Evolutionary conservation across 192 early-diverging fungal genomes (phyloP), one percentile per base, ranked within the genome.

Genomic region (Neocallimastix lanati): DNA sequence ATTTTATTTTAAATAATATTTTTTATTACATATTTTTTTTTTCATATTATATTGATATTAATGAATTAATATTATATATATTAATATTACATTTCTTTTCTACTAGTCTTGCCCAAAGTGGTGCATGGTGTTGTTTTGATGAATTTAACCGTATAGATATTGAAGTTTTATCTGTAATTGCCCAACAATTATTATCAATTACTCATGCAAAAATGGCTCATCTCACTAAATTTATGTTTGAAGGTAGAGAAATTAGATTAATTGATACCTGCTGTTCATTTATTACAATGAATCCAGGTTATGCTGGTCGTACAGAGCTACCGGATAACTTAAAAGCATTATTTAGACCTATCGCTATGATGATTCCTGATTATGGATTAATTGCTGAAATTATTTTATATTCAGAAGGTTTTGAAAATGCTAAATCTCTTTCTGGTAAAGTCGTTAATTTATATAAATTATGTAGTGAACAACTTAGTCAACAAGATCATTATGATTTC

Each of bases 371-470:
- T 77, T 90, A 90, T 78, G 87, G 89, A 21, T 82, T 90, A 28
- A 90, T 90, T 85, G 88, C 89, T n/a, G 89, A 90, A 82, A 90
- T 90, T 79, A 88, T 90, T 84, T 85, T 90, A 28, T 90, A 88
- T 80, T 89, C 88, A 14, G 89, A 90, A 82, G 89, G 89, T 25
- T 90, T 90, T 77, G 89, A 90, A 76, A 86, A 88, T 82, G 89
- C 89, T 21, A 88, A 87, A 29, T 50, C 82, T 4, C 83, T 90
- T 29, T 83, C 89, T 27, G 89, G 88, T 29, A 90, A 90, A 78
- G 89, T 90, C 4, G 87, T 88, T 28, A 90, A 90, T 78, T 85
- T 90, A 0, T 90, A 90, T 82, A 90, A 90, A 78, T 82, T 90
- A 12, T 90, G 89, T 79, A 88, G 87, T 29, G 89, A 90, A 80